Conservation (phyloP, 2,329 filamentous ascomycete species). For the Claviceps maximensis region DNA sequence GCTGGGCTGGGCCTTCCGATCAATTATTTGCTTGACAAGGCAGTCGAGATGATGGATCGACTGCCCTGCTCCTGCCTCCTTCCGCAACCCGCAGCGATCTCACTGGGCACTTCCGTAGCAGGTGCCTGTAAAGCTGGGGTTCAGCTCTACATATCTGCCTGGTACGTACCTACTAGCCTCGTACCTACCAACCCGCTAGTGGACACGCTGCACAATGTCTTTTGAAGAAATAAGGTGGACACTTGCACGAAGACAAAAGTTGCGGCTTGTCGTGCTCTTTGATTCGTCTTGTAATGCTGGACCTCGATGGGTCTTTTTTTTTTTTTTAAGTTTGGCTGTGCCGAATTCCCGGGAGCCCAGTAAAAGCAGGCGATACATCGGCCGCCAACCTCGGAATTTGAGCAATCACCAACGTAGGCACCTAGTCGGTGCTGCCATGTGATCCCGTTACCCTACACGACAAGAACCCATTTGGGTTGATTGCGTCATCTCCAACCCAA, state of each 20-base stretch:
- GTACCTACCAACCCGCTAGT: too few species aligned
- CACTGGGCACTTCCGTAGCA: too few species aligned
- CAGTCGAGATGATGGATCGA: neutral
- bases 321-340: neutral
- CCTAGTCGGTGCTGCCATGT: too few species aligned
- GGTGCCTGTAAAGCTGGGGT: neutral
- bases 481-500: neutral
- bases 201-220: too few species aligned
- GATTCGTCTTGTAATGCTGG: neutral
- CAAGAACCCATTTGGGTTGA: neutral
- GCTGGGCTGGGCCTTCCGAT: neutral
- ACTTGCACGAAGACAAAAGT: neutral
- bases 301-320: neutral
- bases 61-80: conserved; percentile 2
- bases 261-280: neutral
- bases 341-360: neutral
- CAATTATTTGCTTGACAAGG: neutral
- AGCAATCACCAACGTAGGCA: neutral
- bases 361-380: neutral
- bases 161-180: neutral
- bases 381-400: neutral
- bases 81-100: neutral
- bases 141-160: neutral
- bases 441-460: neutral
- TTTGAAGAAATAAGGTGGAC: neutral